Evolutionary conservation across 805 yeast species (phyloP).

Genomic region (Candida tallmaniae): DNA sequence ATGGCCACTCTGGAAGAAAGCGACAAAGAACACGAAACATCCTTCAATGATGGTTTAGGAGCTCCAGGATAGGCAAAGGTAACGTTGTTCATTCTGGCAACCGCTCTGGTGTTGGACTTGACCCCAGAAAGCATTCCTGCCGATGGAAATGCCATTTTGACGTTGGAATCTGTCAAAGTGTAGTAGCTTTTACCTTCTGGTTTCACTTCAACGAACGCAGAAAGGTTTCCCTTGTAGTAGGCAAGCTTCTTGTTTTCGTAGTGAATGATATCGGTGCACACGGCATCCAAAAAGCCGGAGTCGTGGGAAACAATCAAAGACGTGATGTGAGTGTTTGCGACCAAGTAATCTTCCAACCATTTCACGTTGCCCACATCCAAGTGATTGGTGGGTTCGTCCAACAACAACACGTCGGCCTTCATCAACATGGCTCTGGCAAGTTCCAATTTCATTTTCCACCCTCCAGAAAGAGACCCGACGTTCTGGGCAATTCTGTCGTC

Average conservation of each 20-base stretch:
- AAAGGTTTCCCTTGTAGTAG: conserved; percentile 92
- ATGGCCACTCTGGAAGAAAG: conserved; percentile 96
- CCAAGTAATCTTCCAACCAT: conserved; percentile 89
- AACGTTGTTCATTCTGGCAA: conserved; percentile 80
- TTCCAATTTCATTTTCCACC: conserved; percentile 99
- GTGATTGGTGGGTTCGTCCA: conserved; percentile 99
- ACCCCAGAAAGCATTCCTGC: conserved; percentile 98
- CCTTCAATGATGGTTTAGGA: conserved; percentile 67
- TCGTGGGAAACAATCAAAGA: conserved; percentile 96
- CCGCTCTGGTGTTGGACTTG: conserved; percentile 89
- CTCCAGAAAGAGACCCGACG: conserved; percentile 95
- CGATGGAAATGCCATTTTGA: conserved; percentile 97
- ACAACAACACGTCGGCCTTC: conserved; percentile 90
- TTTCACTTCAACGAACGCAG: conserved; percentile 83
- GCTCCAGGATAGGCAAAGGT: conserved; percentile 90
- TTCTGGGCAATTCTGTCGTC: conserved; percentile 85
- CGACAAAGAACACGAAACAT: conserved; percentile 87
- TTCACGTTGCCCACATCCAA: conserved; percentile 90
- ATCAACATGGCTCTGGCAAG: conserved; percentile 98
- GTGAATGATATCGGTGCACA: conserved; percentile 95
- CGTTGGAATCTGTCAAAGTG: conserved; percentile 86
- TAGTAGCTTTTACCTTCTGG: conserved; percentile 97
- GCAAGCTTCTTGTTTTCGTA: conserved; percentile 93
- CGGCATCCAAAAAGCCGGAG: conserved; percentile 91
- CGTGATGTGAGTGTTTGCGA: conserved; percentile 80